Evolutionary conservation across 331 rosid species (phyloP).

Genomic region (Quercus phellos): DNA sequence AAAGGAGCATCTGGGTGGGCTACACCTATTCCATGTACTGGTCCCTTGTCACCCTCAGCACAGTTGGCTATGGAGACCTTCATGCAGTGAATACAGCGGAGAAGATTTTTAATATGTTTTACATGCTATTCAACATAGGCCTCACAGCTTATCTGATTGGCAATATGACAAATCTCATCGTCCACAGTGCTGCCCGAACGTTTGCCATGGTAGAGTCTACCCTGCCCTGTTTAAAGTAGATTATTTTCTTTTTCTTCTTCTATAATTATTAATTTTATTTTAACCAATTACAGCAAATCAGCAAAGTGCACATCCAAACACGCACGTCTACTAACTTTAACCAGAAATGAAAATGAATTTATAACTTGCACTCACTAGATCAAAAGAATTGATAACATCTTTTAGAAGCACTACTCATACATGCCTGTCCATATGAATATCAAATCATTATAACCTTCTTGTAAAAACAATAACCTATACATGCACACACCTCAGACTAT

Average conservation of each 20-base stretch:
- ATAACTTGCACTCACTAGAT: no score
- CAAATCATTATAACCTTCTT: no score
- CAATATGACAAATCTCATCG: constrained; percentile 81
- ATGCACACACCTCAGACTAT: no score
- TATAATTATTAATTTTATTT: no score
- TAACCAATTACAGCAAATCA: no score
- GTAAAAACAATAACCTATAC: no score
- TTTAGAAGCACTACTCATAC: no score
- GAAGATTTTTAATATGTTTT: constrained; percentile 59
- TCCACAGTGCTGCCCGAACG: constrained; percentile 66
- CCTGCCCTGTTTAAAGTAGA: neutral
- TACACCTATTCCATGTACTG: constrained; percentile 79
- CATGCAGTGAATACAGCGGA: constrained; percentile 68
- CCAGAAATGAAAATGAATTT: no score
- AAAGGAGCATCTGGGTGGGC: constrained; percentile 47
- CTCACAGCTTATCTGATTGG: constrained; percentile 80
- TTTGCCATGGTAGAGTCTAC: constrained; percentile 48
- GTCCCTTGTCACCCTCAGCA: constrained; percentile 76
- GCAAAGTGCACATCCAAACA: no score
- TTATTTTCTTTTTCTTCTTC: neutral
- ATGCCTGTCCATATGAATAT: no score
- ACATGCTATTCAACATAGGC: constrained; percentile 88
- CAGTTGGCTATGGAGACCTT: constrained; percentile 91
- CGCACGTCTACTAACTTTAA: no score
- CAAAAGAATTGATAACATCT: no score